Base-by-base conservation (phyloP, 169 alveolate species). In the Eimeria sp. region DNA sequence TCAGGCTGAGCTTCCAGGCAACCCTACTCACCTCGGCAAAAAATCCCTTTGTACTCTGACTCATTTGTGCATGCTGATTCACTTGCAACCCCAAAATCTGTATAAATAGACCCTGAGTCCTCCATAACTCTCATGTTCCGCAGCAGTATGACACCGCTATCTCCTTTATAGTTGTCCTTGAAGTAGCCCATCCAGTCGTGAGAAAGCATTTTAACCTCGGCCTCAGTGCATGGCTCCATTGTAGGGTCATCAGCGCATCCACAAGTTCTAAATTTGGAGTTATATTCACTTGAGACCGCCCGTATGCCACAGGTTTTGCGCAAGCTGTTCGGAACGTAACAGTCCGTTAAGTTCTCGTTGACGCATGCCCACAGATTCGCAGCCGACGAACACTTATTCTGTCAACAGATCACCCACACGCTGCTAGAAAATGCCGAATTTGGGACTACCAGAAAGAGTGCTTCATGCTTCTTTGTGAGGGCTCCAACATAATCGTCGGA, bases 111-210 rank as follows among this genome's bases (percentile, higher is more conserved):
- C 4, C 94, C 94, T 10, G 94, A 27, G 83, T 65, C 83, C n/a
- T 87, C 94, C 94, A 87, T 87, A 87, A 87, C 94, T 57, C 94
- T 65, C 94, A 87, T 87, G 83, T 87, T 87, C 9, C 94, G 80
- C 94, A 87, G 7, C 84, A 87, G 22, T 27, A 87, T 7, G 45
- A 63, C 49, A 10, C 94, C 94, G 61, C 67, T 43, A 6, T 63
- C 43, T 11, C 94, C 94, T 65, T 65, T 45, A 65, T 43, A 87
- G 65, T 63, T 43, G 22, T 61, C 83, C n/a, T 63, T 63, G 83
- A 87, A 87, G 22, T 65, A n/a, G 13, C 47, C 40, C 58, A 40
- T 22, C 94, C 94, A 87, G 83, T 87, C 94, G 34, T 51, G 25
- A 5, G 67, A 7, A 47, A 87, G 82, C 40, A 63, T 40, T 61